Percentiles rank a stretch among this genome's conserved stretches.
These are phyloP conservation scores for Microdochium nivale DNA, from an alignment of 2,329 filamentous ascomycete species.

Conservation along the genomic window DNA sequence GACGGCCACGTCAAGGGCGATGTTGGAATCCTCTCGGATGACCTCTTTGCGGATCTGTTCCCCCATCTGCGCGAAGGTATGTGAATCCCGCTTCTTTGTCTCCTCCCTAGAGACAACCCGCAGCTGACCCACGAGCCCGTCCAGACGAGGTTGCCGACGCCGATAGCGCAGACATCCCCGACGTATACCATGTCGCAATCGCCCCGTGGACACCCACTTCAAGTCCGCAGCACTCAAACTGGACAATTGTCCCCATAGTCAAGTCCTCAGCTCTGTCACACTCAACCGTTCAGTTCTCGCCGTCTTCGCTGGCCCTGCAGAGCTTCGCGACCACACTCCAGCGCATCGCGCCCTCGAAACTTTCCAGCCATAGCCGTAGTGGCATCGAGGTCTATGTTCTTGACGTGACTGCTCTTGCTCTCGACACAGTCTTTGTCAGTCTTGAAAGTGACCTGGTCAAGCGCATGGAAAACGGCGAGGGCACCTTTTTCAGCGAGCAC, in stretches of 20 bases:
- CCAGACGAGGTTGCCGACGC: constrained; percentile 18
- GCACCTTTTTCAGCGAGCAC: constrained; percentile 66
- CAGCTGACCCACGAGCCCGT: constrained; percentile 8
- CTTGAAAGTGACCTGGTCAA: constrained; percentile 74
- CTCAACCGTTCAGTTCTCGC: constrained; percentile 72
- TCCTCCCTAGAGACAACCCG: background rate
- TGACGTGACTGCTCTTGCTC: constrained; percentile 67
- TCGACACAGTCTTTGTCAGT: constrained; percentile 82
- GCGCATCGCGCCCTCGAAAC: constrained; percentile 65
- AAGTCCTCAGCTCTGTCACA: constrained; percentile 57
- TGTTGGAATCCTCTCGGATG: constrained; percentile 76
- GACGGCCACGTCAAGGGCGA: constrained; percentile 82
- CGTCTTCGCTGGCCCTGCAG: constrained; percentile 65
- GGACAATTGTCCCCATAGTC: constrained; percentile 77
- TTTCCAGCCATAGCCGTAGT: constrained; percentile 62
- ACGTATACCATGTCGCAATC: constrained; percentile 58
- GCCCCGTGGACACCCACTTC: constrained; percentile 61
- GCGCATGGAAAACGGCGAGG: constrained; percentile 74
- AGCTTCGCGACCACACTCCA: constrained; percentile 68
- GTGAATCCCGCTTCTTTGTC: constrained; percentile 20
- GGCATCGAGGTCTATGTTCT: constrained; percentile 78
- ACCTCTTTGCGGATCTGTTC: constrained; percentile 77
- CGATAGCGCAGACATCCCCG: constrained; percentile 21
- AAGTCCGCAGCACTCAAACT: constrained; percentile 54
- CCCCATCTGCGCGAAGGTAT: constrained; percentile 47